Evolutionary conservation across 257 asterid species (phyloP), one percentile per base, ranked within the genome.

Genomic region (Solanum corneliomulleri): DNA sequence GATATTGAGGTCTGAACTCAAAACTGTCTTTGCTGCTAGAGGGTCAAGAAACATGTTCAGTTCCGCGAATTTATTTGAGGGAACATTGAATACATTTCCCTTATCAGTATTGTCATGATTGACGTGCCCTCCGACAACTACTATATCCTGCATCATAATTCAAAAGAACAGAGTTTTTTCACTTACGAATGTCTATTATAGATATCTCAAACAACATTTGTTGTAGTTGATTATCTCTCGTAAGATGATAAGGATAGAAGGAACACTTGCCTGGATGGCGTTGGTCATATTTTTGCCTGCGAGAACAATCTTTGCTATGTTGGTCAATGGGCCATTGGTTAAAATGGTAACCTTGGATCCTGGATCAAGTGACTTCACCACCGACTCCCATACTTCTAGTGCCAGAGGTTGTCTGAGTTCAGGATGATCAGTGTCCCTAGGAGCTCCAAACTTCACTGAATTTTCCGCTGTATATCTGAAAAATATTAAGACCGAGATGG

Each of bases 261-360:
- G 82, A 84, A 25, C 76, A 80, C 93, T 86, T 60, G 93, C 99
- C 98, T 95, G 88, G 86, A 96, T 93, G 58, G 45, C 16, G 56
- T 91, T 91, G 80, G 91, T 92, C 60, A 44, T 27, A 29, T 89
- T 93, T 72, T 92, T 91, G 74, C 90, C 93, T 2, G 92, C 90
- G 77, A 89, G 92, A 88, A 96, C 85, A 66, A 93, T 93, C n/a
- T 90, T 86, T 7, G 99, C 98, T 62, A 93, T 86, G 78, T 91
- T 94, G 70, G 98, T 96, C 92, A 96, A 89, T 9, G 99, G 99
- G 52, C 98, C 98, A 76, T 95, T 96, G 72, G 98, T 92, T 87
- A 96, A 89, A 86, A 96, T 85, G 39, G 95, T 92, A 84, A 96
- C 87, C 75, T 95, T 95, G 7, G 96, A 92, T 75, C 93, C 94